phyloP scores from a whole-genome alignment of 371 early-diverging fungal genomes.

The Syncephalastrum racemosum region DNA sequence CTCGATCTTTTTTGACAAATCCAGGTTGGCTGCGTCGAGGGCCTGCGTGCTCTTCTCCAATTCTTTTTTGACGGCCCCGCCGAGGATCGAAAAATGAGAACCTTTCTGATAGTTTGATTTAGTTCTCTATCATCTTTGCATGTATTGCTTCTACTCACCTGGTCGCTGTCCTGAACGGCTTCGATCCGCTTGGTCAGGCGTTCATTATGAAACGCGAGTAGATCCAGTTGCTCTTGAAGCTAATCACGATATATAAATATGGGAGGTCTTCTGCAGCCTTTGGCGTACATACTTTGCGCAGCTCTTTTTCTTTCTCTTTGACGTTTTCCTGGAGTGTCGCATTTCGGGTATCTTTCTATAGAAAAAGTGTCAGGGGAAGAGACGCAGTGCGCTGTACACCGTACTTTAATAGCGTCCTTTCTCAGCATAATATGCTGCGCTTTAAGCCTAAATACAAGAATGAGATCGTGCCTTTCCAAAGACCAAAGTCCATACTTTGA shows the following conservation, averaged over 20 bases:
- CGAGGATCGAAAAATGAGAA: slow-evolving; percentile 49
- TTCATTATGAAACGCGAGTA: slow-evolving; percentile 66
- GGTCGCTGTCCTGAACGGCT: slow-evolving; percentile 54
- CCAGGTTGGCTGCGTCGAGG: slow-evolving; percentile 52
- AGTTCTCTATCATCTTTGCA: not conserved
- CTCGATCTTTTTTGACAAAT: slow-evolving; percentile 58
- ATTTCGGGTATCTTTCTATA: slow-evolving; percentile 62
- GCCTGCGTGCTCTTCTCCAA: slow-evolving; percentile 56
- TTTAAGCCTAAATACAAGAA: slow-evolving; percentile 39
- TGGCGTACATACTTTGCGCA: slow-evolving; percentile 50
- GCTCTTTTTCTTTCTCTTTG: slow-evolving; percentile 67
- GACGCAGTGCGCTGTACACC: not conserved
- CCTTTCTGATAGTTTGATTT: slow-evolving; percentile 30
- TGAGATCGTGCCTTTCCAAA: not conserved
- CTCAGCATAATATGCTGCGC: slow-evolving; percentile 64
- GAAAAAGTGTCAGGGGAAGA: not conserved
- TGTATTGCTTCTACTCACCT: slow-evolving; percentile 18
- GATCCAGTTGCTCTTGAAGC: slow-evolving; percentile 61
- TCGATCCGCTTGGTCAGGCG: slow-evolving; percentile 67
- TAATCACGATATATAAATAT: slow-evolving; percentile 11
- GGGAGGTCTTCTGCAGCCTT: no score
- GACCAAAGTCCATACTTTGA: slow-evolving; percentile 45
- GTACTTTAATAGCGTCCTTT: slow-evolving; percentile 64
- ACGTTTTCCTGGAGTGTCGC: slow-evolving; percentile 55
- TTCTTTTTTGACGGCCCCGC: slow-evolving; percentile 63